Evolutionary conservation across 306 rosid species (phyloP), one percentile per base, ranked within the genome.

Genomic region (Trichosanthes truncata): DNA sequence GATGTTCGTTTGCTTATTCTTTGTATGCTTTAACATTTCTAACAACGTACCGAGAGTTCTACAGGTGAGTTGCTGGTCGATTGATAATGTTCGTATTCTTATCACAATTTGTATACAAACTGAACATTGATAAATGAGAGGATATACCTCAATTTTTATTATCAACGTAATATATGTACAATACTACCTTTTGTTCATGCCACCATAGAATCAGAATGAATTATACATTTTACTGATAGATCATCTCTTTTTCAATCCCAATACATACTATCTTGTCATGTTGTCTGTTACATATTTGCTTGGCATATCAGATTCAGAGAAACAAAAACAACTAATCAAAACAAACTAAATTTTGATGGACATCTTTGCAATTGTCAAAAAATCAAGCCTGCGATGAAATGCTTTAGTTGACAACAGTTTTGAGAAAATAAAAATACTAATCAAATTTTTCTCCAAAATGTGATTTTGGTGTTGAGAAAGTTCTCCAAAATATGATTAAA

Each of bases 111-210:
- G 48, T 74, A 74, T 74, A 74, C 59, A 49, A 31, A 74, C 23
- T 74, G 26, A 49, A 74, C 78, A 31, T 48, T 3, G 31, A 51
- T 51, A 74, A 49, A 74, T 51, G 62, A 74, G 78, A 74, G 78
- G 78, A 51, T 20, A 9, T 74, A 74, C 63, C 78, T 74, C 78
- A 11, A 52, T 49, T 74, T 74, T 74, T 74, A 74, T 74, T 51
- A 33, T 21, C 78, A 52, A 31, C 41, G 3, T 74, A 5, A 5
- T 74, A 74, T 52, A 74, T 52, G 41, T 52, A 20, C 45, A 48
- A 74, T 31, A 51, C 41, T 17, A 48, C 14, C 12, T 15, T 74
- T 48, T 74, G 25, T 48, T 29, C 15, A 7, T 74, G 41, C 38
- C 23, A 5, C 31, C 5, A n/a, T n/a, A n/a, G n/a, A n/a, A 43